Conservation (phyloP, 768 basidiomycete species). For the Lyophyllum atratum region DNA sequence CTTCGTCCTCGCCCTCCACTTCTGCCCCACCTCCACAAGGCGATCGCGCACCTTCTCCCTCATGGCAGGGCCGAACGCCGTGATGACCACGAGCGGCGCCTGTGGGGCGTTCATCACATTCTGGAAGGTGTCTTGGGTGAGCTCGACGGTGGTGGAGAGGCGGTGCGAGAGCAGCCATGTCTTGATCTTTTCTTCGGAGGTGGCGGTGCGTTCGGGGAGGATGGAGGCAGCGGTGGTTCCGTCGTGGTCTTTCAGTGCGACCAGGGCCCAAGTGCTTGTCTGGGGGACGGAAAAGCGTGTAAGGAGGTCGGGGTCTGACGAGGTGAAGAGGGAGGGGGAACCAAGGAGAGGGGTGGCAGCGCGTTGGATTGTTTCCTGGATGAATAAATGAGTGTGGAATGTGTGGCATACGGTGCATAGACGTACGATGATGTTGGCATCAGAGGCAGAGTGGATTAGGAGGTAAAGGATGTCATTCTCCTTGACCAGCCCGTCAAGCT, state of each 20-base stretch:
- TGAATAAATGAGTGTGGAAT: neutral
- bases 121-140: conserved; percentile 80
- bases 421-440: conserved; percentile 35
- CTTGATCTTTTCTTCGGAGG: conserved; percentile 34
- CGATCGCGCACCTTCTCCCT: conserved; percentile 45
- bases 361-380: conserved; percentile 36
- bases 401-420: neutral
- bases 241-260: conserved; percentile 69
- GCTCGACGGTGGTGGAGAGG: conserved; percentile 72
- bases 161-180: conserved; percentile 70
- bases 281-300: conserved; percentile 37
- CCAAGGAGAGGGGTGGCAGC: conserved; percentile 47
- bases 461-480: conserved; percentile 55
- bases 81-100: conserved; percentile 78
- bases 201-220: conserved; percentile 33
- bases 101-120: conserved; percentile 82
- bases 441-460: conserved; percentile 48
- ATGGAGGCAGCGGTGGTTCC: conserved; percentile 43
- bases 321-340: conserved; percentile 45
- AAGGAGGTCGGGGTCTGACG: conserved; percentile 38
- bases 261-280: conserved; percentile 57
- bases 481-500: conserved; percentile 39
- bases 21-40: conserved; percentile 53
- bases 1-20: conserved; percentile 55
- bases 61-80: conserved; percentile 41